phyloP scores from a whole-genome alignment of 2,329 filamentous ascomycete genomes.

The Aspergillus sclerotialis region DNA sequence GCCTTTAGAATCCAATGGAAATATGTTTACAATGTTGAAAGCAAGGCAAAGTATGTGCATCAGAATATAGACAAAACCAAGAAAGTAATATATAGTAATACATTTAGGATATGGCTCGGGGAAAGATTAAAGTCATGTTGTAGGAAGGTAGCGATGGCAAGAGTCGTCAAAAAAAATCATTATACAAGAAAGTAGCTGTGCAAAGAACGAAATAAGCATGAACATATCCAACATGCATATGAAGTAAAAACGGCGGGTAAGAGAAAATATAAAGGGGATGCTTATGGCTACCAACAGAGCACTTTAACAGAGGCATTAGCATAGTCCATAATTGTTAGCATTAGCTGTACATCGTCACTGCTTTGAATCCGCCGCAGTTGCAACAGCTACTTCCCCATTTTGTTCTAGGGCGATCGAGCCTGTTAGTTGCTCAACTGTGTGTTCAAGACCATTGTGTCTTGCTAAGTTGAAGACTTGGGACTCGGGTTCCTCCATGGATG shows the following conservation, averaged over 20 bases:
- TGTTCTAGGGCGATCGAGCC: neutral
- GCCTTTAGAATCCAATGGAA: neutral
- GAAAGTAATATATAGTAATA: neutral
- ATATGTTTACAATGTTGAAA: slow-evolving; percentile 4
- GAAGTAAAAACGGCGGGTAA: neutral
- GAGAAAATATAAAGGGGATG: no score
- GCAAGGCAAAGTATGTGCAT: neutral
- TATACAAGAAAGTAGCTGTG: neutral
- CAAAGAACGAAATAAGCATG: neutral
- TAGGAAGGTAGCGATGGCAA: neutral
- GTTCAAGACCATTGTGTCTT: neutral
- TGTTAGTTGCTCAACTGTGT: neutral
- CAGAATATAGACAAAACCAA: neutral
- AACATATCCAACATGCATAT: neutral
- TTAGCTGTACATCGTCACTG: neutral
- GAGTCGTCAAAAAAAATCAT: no score
- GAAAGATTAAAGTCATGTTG: no score
- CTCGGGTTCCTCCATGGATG: neutral
- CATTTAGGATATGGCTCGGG: no score
- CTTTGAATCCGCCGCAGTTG: no score
- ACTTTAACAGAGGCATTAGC: neutral
- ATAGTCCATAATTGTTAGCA: neutral
- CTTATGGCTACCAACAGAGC: no score
- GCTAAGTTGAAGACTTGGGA: neutral
- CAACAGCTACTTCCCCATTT: no score